A percentile compares a stretch with the other conserved stretches of the same genome.
Evolutionary conservation across 1,139 yeast species (phyloP).

Genomic region (Blastobotrys arbuscula): DNA sequence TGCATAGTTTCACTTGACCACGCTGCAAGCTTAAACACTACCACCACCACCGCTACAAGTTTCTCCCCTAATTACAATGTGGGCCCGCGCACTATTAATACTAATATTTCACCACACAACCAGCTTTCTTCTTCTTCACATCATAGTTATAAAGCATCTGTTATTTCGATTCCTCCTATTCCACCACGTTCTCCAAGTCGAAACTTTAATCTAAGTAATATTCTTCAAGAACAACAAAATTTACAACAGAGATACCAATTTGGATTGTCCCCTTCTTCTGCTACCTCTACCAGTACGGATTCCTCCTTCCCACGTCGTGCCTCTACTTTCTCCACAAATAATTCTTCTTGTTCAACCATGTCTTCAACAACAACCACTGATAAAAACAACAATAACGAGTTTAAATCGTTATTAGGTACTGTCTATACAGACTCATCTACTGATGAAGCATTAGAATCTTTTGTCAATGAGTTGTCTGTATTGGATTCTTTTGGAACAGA

Average conservation of each 20-base stretch:
- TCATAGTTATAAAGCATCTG: constrained; percentile 6
- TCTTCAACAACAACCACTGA: not conserved
- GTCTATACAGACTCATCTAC: constrained; percentile 14
- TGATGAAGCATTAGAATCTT: constrained; percentile 24
- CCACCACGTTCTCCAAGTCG: constrained; percentile 17
- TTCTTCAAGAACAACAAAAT: not conserved
- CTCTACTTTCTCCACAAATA: not conserved
- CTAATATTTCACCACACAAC: not conserved
- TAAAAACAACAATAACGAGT: not conserved
- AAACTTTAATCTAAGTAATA: constrained; percentile 1
- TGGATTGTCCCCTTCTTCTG: not conserved
- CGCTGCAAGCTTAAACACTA: not conserved
- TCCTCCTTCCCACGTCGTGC: not conserved
- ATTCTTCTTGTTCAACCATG: not conserved
- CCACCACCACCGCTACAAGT: not conserved
- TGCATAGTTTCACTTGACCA: not conserved
- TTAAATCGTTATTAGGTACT: not conserved
- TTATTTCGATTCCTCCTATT: constrained; percentile 11
- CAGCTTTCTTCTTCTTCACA: not conserved
- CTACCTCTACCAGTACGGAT: not conserved
- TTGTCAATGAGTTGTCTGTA: constrained; percentile 23
- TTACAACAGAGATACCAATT: constrained; percentile 6
- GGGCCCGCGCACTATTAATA: not conserved
- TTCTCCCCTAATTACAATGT: not conserved
- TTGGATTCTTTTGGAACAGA: constrained; percentile 23